Evolutionary conservation across 371 early-diverging fungal species (phyloP).

Genomic region (Ordospora colligata): DNA sequence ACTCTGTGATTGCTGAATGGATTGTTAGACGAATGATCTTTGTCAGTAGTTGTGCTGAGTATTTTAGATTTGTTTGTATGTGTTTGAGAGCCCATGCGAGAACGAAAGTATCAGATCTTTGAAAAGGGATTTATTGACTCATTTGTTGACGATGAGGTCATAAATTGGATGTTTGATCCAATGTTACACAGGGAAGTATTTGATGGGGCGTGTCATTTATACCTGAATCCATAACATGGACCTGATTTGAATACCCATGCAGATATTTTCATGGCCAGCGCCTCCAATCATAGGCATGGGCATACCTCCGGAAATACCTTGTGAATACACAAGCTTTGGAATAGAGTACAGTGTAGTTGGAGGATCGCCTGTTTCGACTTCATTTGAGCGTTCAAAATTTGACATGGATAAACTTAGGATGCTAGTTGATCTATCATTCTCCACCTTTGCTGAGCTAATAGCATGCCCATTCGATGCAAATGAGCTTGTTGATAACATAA

Average conservation of each 20-base stretch:
- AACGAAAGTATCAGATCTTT: neutral
- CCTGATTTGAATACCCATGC: neutral
- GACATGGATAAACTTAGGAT: neutral
- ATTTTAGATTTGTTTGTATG: neutral
- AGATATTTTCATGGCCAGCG: neutral
- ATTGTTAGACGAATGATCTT: no score
- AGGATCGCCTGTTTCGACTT: neutral
- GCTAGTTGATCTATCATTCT: neutral
- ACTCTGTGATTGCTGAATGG: no score
- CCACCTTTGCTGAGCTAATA: neutral
- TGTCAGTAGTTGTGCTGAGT: no score
- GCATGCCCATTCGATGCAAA: neutral
- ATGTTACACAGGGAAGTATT: neutral
- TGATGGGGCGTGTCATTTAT: no score
- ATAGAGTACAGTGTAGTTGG: neutral
- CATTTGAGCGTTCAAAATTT: neutral
- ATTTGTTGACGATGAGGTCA: conserved; percentile 8
- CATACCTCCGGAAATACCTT: neutral
- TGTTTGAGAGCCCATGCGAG: neutral
- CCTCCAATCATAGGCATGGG: neutral
- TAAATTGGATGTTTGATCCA: neutral
- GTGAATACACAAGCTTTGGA: neutral
- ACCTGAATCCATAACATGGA: no score
- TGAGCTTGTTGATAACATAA: neutral
- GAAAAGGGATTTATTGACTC: conserved; percentile 9